Conservation (phyloP, 257 asterid species). For the Solanum paucissectum region DNA sequence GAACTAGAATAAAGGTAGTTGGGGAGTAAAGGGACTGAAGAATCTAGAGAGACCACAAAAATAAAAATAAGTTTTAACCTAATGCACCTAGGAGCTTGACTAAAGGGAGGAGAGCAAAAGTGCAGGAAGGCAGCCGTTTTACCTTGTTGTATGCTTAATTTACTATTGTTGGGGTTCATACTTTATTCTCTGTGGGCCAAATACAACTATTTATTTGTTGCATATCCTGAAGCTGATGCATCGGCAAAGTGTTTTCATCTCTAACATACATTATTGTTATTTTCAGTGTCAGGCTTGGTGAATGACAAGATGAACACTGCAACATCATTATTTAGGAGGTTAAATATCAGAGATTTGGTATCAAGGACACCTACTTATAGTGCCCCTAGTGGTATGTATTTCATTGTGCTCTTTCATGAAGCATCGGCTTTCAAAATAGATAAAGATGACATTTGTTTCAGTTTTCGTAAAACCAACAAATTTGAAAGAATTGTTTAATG, state of each 20-base stretch:
- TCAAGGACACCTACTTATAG: conserved; percentile 31
- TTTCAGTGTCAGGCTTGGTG: background rate
- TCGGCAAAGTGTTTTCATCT: background rate
- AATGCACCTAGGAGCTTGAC: background rate
- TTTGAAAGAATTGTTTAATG: background rate
- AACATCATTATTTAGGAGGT: conserved; percentile 30
- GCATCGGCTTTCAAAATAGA: background rate
- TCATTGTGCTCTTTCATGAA: background rate
- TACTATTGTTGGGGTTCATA: background rate
- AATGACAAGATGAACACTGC: conserved; percentile 11
- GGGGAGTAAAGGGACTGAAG: background rate
- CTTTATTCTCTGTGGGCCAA: background rate
- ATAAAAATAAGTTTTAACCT: background rate
- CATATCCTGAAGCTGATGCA: background rate
- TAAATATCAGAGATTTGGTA: conserved; percentile 47
- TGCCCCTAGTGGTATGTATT: conserved; percentile 41
- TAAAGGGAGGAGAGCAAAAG: background rate
- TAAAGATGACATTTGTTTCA: background rate
- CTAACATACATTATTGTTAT: background rate
- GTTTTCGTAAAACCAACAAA: background rate
- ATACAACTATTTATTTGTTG: background rate
- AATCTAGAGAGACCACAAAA: background rate
- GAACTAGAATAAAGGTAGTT: background rate
- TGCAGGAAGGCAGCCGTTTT: background rate
- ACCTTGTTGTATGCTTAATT: background rate